Conservation (phyloP, 495 filamentous ascomycete genomes). For the Xylaria palmicola region DNA sequence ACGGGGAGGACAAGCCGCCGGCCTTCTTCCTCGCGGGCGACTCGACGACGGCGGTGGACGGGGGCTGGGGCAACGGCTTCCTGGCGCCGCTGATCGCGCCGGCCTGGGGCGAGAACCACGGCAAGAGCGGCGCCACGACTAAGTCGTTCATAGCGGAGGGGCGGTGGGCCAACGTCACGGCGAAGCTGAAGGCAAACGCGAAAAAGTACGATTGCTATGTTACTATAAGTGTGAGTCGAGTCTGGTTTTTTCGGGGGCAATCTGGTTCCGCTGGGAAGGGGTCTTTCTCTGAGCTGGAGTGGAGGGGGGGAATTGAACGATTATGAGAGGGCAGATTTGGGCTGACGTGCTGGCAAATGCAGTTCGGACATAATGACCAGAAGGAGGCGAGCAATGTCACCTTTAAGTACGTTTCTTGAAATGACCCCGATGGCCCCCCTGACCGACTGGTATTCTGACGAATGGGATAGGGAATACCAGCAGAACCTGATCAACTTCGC, state of each 20-base stretch:
- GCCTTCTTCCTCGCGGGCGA: constrained; percentile 54
- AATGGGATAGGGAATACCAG: constrained; percentile 25
- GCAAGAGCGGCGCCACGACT: constrained; percentile 53
- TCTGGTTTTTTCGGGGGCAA: background rate
- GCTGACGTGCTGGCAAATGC: constrained; percentile 1
- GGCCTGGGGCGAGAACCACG: constrained; percentile 48
- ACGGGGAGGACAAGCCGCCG: constrained; percentile 22
- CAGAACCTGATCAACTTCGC: constrained; percentile 45
- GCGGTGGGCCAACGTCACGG: constrained; percentile 45
- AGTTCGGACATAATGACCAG: constrained; percentile 60
- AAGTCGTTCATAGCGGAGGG: constrained; percentile 47
- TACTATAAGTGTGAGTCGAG: constrained; percentile 40
- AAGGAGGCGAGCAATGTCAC: constrained; percentile 40
- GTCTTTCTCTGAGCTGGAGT: no score
- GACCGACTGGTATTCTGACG: background rate
- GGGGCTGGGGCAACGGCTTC: constrained; percentile 54
- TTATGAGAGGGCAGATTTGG: no score
- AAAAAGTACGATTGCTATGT: constrained; percentile 41
- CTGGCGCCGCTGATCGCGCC: constrained; percentile 41
- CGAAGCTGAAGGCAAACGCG: constrained; percentile 25
- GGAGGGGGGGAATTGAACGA: no score
- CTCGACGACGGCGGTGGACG: constrained; percentile 46
- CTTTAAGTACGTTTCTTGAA: constrained; percentile 16
- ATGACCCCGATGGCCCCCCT: no score
- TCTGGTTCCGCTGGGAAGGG: no score